Conservation (phyloP, 148 eudicot genomes). For the Chenopodium formosanum region DNA sequence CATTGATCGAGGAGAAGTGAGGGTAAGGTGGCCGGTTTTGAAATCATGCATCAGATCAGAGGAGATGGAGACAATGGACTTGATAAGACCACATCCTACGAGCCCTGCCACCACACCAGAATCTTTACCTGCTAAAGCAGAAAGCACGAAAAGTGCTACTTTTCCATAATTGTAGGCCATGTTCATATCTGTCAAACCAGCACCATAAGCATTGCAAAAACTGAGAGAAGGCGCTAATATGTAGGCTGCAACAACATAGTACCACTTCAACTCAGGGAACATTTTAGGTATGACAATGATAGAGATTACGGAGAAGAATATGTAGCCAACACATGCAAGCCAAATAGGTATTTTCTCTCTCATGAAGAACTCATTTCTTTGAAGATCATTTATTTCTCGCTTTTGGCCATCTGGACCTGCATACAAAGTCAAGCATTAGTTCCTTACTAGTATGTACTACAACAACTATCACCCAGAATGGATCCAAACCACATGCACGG, state of each 20-base stretch:
- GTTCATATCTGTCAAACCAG: conserved; percentile 90
- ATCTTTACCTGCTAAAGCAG: conserved; percentile 50
- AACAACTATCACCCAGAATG: background rate
- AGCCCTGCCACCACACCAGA: conserved; percentile 84
- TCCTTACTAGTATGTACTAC: background rate
- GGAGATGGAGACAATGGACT: conserved; percentile 74
- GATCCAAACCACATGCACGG: background rate
- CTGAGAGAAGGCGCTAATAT: conserved; percentile 72
- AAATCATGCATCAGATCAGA: conserved; percentile 87
- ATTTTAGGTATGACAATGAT: conserved; percentile 62
- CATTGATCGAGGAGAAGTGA: conserved; percentile 84
- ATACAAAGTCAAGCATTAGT: background rate
- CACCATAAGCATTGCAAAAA: conserved; percentile 93
- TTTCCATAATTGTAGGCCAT: conserved; percentile 94
- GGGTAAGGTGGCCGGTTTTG: conserved; percentile 80
- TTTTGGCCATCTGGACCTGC: conserved; percentile 41
- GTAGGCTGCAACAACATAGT: conserved; percentile 63
- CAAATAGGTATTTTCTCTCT: conserved; percentile 71
- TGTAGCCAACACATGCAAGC: conserved; percentile 69
- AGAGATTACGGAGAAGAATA: conserved; percentile 54
- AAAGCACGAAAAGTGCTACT: conserved; percentile 81
- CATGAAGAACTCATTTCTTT: conserved; percentile 55
- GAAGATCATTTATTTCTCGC: conserved; percentile 46
- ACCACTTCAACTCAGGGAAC: conserved; percentile 88
- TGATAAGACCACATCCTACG: conserved; percentile 77